Evolutionary conservation across 345 rosid species (phyloP).

Genomic region (Gossypium bickii): DNA sequence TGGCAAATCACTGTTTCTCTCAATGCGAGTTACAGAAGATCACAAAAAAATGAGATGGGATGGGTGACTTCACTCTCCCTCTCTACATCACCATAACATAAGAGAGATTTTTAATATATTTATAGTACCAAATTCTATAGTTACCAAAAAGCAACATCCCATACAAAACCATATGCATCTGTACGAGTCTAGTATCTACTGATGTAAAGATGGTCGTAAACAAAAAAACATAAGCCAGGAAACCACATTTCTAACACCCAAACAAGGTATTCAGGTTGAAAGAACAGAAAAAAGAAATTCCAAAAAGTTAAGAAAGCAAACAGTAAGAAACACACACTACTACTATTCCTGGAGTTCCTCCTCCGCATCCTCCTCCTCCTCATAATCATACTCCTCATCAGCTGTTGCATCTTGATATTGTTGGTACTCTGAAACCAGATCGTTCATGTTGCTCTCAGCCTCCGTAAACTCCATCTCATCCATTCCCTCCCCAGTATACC

Average conservation of each 20-base stretch:
- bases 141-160: not conserved
- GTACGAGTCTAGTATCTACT: not conserved
- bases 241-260: slow-evolving; percentile 17
- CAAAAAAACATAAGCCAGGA: not conserved
- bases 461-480: too few species aligned
- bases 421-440: too few species aligned
- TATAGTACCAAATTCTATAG: too few species aligned
- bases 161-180: not conserved
- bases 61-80: too few species aligned
- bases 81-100: too few species aligned
- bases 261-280: slow-evolving; percentile 30
- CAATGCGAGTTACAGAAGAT: too few species aligned
- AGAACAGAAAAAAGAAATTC: not conserved
- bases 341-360: slow-evolving; percentile 35
- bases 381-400: too few species aligned
- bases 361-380: slow-evolving; percentile 14
- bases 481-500: too few species aligned
- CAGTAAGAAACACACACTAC: not conserved
- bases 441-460: too few species aligned
- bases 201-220: not conserved
- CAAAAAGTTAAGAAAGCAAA: slow-evolving; percentile 7
- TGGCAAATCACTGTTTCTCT: slow-evolving; percentile 1
- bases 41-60: too few species aligned
- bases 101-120: too few species aligned
- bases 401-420: too few species aligned